Percentiles rank a stretch among this genome's conserved stretches.
phyloP scores from a whole-genome alignment of 75 land plant species.

The Pinus albicaulis region DNA sequence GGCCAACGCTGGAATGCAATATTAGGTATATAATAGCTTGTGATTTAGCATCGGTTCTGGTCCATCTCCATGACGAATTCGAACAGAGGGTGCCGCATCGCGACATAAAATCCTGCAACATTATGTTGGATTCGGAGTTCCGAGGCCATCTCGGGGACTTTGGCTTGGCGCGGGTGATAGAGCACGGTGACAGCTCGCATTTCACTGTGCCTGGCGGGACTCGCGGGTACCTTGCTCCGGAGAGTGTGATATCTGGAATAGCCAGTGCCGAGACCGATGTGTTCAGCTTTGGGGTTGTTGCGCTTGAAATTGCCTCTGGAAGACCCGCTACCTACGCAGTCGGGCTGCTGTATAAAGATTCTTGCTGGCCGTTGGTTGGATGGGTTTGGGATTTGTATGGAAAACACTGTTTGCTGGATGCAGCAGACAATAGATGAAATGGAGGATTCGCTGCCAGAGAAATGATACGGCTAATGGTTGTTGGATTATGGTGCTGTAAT shows the following conservation, averaged over 20 bases:
- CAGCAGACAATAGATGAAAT: slow-evolving; percentile 14
- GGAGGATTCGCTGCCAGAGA: slow-evolving; percentile 21
- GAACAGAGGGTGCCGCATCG: slow-evolving; percentile 20
- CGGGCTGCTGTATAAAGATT: no score
- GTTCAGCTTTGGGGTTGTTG: neutral
- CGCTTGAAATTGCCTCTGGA: no score
- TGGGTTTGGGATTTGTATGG: slow-evolving; percentile 43
- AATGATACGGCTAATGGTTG: slow-evolving; percentile 45
- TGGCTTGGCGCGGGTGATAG: slow-evolving; percentile 10
- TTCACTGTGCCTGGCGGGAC: slow-evolving; percentile 13
- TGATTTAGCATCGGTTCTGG: slow-evolving; percentile 19
- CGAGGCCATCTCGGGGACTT: slow-evolving; percentile 20
- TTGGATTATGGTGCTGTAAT: slow-evolving; percentile 62
- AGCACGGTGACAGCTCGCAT: neutral
- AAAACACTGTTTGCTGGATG: slow-evolving; percentile 3
- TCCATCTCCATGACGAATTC: slow-evolving; percentile 24
- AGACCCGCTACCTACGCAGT: no score
- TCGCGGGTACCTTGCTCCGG: slow-evolving; percentile 17
- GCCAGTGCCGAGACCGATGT: neutral
- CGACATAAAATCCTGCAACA: slow-evolving; percentile 27
- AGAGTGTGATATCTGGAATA: slow-evolving; percentile 10
- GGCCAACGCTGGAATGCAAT: slow-evolving; percentile 2
- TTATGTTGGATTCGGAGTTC: slow-evolving; percentile 23
- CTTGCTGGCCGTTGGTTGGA: slow-evolving; percentile 16
- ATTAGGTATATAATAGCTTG: slow-evolving; percentile 4